These are phyloP conservation scores for Starmerella powellii DNA, from an alignment of 805 yeast genomes.

Conservation along the genomic window DNA sequence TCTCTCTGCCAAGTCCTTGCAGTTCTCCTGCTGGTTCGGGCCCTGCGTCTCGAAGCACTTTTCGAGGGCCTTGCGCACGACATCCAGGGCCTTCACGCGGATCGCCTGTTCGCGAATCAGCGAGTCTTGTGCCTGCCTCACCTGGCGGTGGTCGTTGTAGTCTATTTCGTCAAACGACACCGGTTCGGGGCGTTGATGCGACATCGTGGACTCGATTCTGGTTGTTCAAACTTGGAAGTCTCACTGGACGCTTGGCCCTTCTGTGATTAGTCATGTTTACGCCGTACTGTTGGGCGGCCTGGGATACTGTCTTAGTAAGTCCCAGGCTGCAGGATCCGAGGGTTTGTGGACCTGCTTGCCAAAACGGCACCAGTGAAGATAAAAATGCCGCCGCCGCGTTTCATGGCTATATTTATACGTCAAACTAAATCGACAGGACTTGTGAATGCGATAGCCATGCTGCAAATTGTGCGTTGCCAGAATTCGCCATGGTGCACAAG, in stretches of 20 bases:
- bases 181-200: constrained; percentile 41
- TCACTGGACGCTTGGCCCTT: not conserved
- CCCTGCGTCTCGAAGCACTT: constrained; percentile 53
- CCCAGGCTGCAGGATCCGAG: no score
- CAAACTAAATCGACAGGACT: no score
- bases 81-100: constrained; percentile 52
- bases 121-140: constrained; percentile 63
- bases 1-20: constrained; percentile 56
- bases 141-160: constrained; percentile 51
- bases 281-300: no score
- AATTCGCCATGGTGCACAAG: no score
- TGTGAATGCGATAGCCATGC: no score
- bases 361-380: no score
- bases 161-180: constrained; percentile 78
- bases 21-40: constrained; percentile 63
- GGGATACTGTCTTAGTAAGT: not conserved
- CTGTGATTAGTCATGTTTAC: no score
- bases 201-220: constrained; percentile 12
- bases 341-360: no score
- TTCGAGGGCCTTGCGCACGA: constrained; percentile 61
- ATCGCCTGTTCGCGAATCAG: constrained; percentile 72
- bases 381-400: no score
- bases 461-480: no score
- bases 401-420: no score
- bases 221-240: not conserved